These are phyloP conservation scores for Dactylellina sp. DNA, from an alignment of 2,329 filamentous ascomycete genomes.

Conservation along the genomic window DNA sequence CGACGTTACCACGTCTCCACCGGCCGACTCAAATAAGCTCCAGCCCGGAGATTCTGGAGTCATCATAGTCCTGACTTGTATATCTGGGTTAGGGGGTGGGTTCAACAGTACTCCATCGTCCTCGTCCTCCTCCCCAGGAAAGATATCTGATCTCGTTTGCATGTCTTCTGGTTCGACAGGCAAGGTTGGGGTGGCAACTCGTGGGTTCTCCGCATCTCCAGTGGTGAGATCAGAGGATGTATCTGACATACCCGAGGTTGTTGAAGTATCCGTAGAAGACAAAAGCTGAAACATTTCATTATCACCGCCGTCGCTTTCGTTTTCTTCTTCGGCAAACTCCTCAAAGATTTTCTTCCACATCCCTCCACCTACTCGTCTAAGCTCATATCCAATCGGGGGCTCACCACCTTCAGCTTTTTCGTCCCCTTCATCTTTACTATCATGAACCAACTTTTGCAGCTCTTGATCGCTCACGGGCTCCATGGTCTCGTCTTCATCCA, in stretches of 20 bases:
- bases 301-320: background rate
- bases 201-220: background rate
- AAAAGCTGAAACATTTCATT: constrained; percentile 5
- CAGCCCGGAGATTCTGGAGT: too few relatives aligned
- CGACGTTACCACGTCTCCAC: too few relatives aligned
- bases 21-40: too few relatives aligned
- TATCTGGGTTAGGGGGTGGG: background rate
- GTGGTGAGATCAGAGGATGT: background rate
- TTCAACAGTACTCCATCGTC: background rate
- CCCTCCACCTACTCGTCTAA: constrained; percentile 6
- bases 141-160: too few relatives aligned
- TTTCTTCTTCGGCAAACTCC: background rate
- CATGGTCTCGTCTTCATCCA: constrained; percentile 28
- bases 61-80: background rate
- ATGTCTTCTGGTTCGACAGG: background rate
- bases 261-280: constrained; percentile 14
- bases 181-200: constrained; percentile 1
- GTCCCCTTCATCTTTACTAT: background rate
- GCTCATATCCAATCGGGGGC: constrained; percentile 23
- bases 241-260: background rate
- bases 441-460: background rate
- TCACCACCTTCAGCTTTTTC: background rate
- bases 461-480: constrained; percentile 5
- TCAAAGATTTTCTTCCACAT: background rate
- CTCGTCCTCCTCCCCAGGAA: background rate